Percentiles rank a stretch among this genome's conserved stretches.
These are phyloP conservation scores for Suhomyces yuchorum DNA, from an alignment of 1,139 yeast genomes.

Conservation along the genomic window DNA sequence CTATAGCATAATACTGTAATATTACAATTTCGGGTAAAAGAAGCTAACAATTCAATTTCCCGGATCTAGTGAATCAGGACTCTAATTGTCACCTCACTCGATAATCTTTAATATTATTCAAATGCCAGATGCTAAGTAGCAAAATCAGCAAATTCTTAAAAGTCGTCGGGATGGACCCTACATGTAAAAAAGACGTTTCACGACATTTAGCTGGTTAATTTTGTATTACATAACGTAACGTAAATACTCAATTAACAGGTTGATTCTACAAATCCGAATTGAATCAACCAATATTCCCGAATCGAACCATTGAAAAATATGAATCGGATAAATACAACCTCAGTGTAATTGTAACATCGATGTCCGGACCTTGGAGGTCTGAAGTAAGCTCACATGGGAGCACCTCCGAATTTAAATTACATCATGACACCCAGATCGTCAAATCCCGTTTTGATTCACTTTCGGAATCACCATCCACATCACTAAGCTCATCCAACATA, in stretches of 20 bases:
- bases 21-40: too few species aligned
- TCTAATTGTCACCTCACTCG: too few species aligned
- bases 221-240: neutral
- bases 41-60: too few species aligned
- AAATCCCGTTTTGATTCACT: constrained; percentile 30
- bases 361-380: neutral
- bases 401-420: neutral
- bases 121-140: too few species aligned
- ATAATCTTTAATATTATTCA: too few species aligned
- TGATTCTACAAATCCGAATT: neutral
- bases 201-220: neutral
- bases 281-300: constrained; percentile 1
- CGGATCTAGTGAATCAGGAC: too few species aligned
- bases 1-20: too few species aligned
- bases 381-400: neutral
- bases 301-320: neutral
- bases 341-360: neutral
- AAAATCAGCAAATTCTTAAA: neutral
- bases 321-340: neutral
- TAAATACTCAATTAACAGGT: neutral
- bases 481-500: constrained; percentile 47
- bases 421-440: constrained; percentile 41
- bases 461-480: constrained; percentile 25
- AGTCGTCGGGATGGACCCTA: neutral
- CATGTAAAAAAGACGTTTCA: neutral